Evolutionary conservation across 257 asterid species (phyloP).

Genomic region (Prunella vulgaris): DNA sequence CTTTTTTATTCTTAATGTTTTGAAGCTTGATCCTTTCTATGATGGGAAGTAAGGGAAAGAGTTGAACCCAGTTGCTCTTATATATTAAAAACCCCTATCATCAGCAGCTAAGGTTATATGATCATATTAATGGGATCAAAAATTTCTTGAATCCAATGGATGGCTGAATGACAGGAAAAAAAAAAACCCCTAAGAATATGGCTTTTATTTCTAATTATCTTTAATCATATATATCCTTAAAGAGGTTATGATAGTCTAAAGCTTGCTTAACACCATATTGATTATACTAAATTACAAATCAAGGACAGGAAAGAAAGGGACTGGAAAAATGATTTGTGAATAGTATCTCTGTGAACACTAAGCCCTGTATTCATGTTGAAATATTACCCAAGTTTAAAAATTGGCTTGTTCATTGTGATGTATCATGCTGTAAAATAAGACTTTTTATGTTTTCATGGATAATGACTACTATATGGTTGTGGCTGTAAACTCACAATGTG

Average conservation of each 20-base stretch:
- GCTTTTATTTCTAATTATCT: not conserved
- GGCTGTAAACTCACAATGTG: not conserved
- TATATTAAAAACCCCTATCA: not conserved
- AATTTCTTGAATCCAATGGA: not conserved
- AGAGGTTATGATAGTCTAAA: not conserved
- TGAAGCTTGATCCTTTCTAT: not conserved
- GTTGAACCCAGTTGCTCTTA: not conserved
- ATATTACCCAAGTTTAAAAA: not conserved
- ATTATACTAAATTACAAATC: not conserved
- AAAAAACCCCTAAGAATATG: not conserved
- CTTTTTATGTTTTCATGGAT: not conserved
- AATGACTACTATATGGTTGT: not conserved
- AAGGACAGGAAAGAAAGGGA: not conserved
- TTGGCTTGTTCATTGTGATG: not conserved
- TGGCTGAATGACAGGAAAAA: not conserved
- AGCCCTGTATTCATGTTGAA: not conserved
- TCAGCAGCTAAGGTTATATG: constrained; percentile 1
- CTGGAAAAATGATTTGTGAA: not conserved
- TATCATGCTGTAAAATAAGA: not conserved
- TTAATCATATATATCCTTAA: not conserved
- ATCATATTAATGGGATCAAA: not conserved
- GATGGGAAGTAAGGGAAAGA: not conserved
- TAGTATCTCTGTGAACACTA: not conserved
- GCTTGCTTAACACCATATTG: not conserved
- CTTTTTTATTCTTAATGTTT: not conserved